Evolutionary conservation across 306 rosid genomes (phyloP), one percentile per base, ranked within the genome.

Genomic region (Glycine soja): DNA sequence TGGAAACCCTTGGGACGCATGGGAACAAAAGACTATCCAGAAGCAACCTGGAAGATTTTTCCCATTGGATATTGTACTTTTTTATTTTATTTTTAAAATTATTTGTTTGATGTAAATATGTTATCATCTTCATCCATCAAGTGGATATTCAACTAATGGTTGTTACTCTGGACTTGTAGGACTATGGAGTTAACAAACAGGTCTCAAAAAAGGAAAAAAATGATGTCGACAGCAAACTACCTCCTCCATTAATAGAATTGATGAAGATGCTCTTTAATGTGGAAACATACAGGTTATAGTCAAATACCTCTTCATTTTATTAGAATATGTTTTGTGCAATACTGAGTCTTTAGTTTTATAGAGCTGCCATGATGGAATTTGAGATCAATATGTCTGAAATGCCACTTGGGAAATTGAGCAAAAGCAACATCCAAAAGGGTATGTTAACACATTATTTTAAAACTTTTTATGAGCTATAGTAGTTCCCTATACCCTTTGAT

Each of bases 301-400:
- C 46, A 72, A 77, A 70, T 43, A 73, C 48, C 48, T 42, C 68
- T 43, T 56, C 72, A 71, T 72, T 36, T 42, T 54, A 68, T 80
- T 77, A 24, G 65, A n/a, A 79, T 75, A n/a, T 66, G 51, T 73
- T 6, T 79, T 71, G 66, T 74, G 51, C 36, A 81, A 79, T 58
- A 75, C 91, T 91, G 75, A 89, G n/a, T 75, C 52, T 72, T 79
- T 76, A 70, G 51, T 83, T 80, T 86, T 84, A 83, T 92, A 95
- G 99, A 87, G 91, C 97, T 81, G 99, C 98, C 72, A 93, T 95
- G 99, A 87, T 95, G 98, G 99, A 95, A 80, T 95, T 93, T 81
- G 98, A 95, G 89, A 95, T 95, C 76, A 95, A 95, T 85, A 85
- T 95, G 99, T 83, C 98, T 1, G 98, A 95, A 85, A 95, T 95